Evolutionary conservation across 345 rosid species (phyloP).

Genomic region (Geranium rotundifolium): DNA sequence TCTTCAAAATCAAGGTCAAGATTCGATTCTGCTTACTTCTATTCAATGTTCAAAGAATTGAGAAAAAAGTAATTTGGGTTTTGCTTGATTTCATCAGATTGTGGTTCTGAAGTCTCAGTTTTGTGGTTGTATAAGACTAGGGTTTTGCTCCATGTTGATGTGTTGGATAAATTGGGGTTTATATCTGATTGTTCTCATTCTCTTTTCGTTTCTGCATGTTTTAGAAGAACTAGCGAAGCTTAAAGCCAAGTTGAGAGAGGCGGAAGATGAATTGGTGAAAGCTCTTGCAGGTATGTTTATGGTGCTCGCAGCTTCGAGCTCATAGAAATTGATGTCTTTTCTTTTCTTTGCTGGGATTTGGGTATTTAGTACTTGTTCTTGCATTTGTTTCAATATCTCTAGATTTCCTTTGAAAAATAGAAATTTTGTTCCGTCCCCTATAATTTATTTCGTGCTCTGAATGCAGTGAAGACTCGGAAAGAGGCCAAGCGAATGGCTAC

Average conservation of each 20-base stretch:
- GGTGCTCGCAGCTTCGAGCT: not conserved
- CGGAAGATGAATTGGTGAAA: conserved; percentile 72
- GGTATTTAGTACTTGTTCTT: not conserved
- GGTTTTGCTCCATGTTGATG: not conserved
- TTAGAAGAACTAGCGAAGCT: conserved; percentile 43
- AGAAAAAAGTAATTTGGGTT: not conserved
- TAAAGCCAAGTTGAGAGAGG: conserved; percentile 57
- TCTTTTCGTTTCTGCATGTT: not conserved
- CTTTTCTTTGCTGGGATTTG: too few species aligned
- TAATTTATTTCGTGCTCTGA: conserved; percentile 2
- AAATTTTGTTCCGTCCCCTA: not conserved
- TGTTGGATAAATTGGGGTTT: not conserved
- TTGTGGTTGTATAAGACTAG: not conserved
- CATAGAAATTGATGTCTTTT: not conserved
- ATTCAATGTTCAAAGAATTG: not conserved
- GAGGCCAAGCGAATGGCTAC: conserved; percentile 65
- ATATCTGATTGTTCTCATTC: not conserved
- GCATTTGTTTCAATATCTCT: not conserved
- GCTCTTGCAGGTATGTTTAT: conserved; percentile 49
- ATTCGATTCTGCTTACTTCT: not conserved
- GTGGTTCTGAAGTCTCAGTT: not conserved
- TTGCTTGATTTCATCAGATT: not conserved
- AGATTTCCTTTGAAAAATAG: not conserved
- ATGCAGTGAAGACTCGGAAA: conserved; percentile 61
- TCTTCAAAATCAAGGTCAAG: conserved; percentile 44